A percentile compares a stretch with the other conserved stretches of the same genome.
Evolutionary conservation across 1,284 basidiomycete species (phyloP).

Genomic region (Fomitopsis betulina): DNA sequence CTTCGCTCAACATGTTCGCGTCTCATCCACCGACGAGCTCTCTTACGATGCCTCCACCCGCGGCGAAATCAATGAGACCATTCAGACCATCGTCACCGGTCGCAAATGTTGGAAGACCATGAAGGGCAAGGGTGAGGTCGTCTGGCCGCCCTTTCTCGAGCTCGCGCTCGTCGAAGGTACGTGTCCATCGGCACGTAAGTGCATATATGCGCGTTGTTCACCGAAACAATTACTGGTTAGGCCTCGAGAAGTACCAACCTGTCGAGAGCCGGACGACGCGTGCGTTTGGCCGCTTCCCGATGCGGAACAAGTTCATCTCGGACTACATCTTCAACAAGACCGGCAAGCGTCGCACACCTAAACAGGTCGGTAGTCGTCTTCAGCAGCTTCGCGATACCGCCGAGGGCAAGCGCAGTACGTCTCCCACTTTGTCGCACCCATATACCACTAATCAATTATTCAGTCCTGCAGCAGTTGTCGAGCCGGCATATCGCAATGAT

Average conservation of each 20-base stretch:
- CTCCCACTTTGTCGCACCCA: neutral
- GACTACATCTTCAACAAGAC: slow-evolving; percentile 65
- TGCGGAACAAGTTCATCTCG: slow-evolving; percentile 73
- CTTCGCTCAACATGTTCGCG: slow-evolving; percentile 26
- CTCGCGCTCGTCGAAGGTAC: slow-evolving; percentile 69
- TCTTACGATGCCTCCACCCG: slow-evolving; percentile 25
- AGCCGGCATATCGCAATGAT: slow-evolving; percentile 26
- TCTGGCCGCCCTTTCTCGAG: slow-evolving; percentile 75
- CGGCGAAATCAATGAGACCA: slow-evolving; percentile 27
- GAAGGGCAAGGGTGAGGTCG: slow-evolving; percentile 60
- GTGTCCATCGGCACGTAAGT: slow-evolving; percentile 6
- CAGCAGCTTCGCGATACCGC: slow-evolving; percentile 70
- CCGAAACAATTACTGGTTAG: slow-evolving; percentile 25
- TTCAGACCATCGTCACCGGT: slow-evolving; percentile 57
- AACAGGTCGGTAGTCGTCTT: slow-evolving; percentile 71
- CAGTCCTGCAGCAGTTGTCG: slow-evolving; percentile 30
- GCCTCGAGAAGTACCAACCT: slow-evolving; percentile 66
- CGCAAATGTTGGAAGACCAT: slow-evolving; percentile 73
- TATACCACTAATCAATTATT: neutral
- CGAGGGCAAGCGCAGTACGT: slow-evolving; percentile 56
- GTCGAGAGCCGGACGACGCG: slow-evolving; percentile 67
- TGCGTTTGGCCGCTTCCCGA: slow-evolving; percentile 66
- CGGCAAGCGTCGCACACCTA: slow-evolving; percentile 61
- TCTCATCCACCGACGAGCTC: slow-evolving; percentile 30
- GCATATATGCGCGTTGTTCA: slow-evolving; percentile 1